A percentile compares a stretch with the other conserved stretches of the same genome.
Conservation (phyloP, 225 moss, liverwort and hornwort species). For the Takakia lepidozioides region DNA sequence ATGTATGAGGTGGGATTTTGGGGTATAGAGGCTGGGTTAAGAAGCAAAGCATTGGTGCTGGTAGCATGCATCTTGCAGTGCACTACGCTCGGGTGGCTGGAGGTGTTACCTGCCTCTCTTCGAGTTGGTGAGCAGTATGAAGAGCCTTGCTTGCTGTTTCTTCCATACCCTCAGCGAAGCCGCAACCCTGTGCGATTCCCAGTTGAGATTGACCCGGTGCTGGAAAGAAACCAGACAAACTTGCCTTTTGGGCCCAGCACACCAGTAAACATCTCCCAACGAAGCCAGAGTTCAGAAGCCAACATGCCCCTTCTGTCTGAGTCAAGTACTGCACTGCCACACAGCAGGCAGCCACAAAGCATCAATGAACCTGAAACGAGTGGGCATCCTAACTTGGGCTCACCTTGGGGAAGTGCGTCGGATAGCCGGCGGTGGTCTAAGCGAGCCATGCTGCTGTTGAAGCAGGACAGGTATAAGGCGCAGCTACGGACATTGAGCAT, state of each 20-base stretch:
- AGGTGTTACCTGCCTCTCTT: constrained; percentile 69
- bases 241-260: constrained; percentile 15
- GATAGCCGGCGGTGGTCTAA: constrained; percentile 79
- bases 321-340: constrained; percentile 19
- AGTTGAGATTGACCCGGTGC: constrained; percentile 14
- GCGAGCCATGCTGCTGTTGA: constrained; percentile 58
- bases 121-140: constrained; percentile 61
- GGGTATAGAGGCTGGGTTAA: constrained; percentile 64
- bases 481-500: constrained; percentile 79
- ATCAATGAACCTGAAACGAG: constrained; percentile 14
- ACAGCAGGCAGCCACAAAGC: constrained; percentile 2
- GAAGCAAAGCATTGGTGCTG: constrained; percentile 68
- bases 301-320: constrained; percentile 19
- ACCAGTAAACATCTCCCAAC: constrained; percentile 16
- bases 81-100: constrained; percentile 72
- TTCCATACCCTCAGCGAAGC: constrained; percentile 32
- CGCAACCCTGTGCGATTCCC: constrained; percentile 13
- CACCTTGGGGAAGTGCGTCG: constrained; percentile 69
- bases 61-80: constrained; percentile 81
- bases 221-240: constrained; percentile 30
- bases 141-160: constrained; percentile 82
- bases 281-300: constrained; percentile 30
- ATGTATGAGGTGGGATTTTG: constrained; percentile 58
- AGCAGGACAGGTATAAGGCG: constrained; percentile 90
- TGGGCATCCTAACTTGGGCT: constrained; percentile 38